Evolutionary conservation across 805 yeast genomes (phyloP), one percentile per base, ranked within the genome.

Genomic region (Kuraishia piskuri): DNA sequence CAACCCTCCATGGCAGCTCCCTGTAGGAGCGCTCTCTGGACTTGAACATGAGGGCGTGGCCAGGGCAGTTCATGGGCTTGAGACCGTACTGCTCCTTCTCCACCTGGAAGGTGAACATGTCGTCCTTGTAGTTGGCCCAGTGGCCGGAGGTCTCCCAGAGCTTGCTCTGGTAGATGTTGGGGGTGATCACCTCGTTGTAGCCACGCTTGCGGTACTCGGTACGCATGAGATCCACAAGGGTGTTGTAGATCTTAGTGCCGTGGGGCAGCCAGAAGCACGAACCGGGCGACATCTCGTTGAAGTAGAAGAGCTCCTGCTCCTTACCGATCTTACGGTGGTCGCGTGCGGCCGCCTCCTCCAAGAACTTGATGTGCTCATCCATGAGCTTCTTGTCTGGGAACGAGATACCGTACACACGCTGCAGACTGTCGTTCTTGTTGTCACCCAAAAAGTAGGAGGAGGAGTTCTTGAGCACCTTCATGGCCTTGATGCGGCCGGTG

Each of bases 91-190:
- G 80, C 71, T 94, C 99, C 80, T 94, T 94, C 74, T 94, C 99
- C 59, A 92, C 96, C 53, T 91, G 97, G 64, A 94, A 89, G 10
- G 96, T 77, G 68, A 94, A 94, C 99, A 94, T 94, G 71, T 94
- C 90, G 69, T 94, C 99, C 69, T 90, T 86, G 74, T 94, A 94
- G 75, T 94, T 94, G 48, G 80, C 95, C 99, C 98, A 94, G 73
- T 94, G 99, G 60, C 99, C 99, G 12, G 98, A 91, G 53, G 94
- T 88, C 76, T 92, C 96, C 99, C 99, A 94, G 64, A 94, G 79
- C 73, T 92, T 92, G 57, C 97, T 75, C 76, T 91, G 92, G 82
- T 82, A 94, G 98, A 94, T 94, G 77, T 94, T 94, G 65, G 99
- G 99, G 57, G 99, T 91, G 68, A 94, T 92, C 60, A 94, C 99